Percentiles rank a stretch among this genome's conserved stretches.
Evolutionary conservation across 2,329 filamentous ascomycete species (phyloP).

Genomic region (Fusarium succisae): DNA sequence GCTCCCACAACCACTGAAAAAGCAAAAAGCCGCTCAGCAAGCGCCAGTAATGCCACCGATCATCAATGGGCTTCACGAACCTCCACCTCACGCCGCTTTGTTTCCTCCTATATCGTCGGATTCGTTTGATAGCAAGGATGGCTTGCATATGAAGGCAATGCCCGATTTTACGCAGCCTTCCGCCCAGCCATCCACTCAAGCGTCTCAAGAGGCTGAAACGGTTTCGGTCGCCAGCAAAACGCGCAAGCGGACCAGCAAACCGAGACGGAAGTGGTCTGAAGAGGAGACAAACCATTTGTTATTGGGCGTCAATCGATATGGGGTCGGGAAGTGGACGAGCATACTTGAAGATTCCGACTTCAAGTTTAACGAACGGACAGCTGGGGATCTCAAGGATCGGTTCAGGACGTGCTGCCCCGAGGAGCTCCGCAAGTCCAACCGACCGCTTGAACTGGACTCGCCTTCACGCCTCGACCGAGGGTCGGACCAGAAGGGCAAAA

Average conservation of each 20-base stretch:
- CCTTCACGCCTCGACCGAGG: slow-evolving; percentile 37
- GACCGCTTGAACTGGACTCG: slow-evolving; percentile 38
- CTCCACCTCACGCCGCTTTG: slow-evolving; percentile 67
- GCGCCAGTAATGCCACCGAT: slow-evolving; percentile 67
- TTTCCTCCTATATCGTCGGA: slow-evolving; percentile 70
- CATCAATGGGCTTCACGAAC: slow-evolving; percentile 71
- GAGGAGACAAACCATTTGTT: slow-evolving; percentile 71
- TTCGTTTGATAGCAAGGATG: slow-evolving; percentile 62
- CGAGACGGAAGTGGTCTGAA: slow-evolving; percentile 71
- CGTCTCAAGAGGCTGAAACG: slow-evolving; percentile 47
- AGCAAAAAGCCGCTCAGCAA: slow-evolving; percentile 68
- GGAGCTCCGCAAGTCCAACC: slow-evolving; percentile 61
- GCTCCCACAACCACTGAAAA: slow-evolving; percentile 71
- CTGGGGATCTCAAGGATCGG: slow-evolving; percentile 72
- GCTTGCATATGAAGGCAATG: slow-evolving; percentile 54
- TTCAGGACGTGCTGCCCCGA: slow-evolving; percentile 73
- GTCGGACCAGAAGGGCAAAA: slow-evolving; percentile 53
- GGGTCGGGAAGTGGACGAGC: slow-evolving; percentile 72
- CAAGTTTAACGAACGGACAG: slow-evolving; percentile 67
- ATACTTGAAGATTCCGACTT: slow-evolving; percentile 71
- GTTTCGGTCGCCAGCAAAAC: slow-evolving; percentile 48
- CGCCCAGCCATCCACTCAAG: slow-evolving; percentile 28
- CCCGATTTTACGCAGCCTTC: slow-evolving; percentile 52
- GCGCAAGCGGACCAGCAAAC: slow-evolving; percentile 65
- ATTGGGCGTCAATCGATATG: slow-evolving; percentile 68